Percentiles rank a stretch among this genome's conserved stretches.
Conservation (phyloP, 2,329 filamentous ascomycete genomes). For the Zymoseptoria ardabiliae region DNA sequence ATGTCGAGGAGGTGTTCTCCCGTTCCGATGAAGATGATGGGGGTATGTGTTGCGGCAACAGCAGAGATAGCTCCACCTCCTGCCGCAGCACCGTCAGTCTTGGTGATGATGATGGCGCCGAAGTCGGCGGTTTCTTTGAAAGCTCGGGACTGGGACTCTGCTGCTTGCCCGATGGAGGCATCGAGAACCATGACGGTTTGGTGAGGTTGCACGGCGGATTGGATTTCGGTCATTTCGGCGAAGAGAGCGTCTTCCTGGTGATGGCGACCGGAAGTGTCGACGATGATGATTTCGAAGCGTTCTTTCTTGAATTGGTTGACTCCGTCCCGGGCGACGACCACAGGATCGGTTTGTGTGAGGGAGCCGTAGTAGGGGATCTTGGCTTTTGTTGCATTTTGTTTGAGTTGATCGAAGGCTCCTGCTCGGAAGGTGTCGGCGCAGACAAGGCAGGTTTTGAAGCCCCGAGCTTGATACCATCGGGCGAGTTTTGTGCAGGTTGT, state of each 20-base stretch:
- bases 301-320: constrained; percentile 99
- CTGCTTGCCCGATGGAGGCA: constrained; percentile 91
- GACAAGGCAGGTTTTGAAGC: constrained; percentile 87
- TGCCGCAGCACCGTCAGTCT: constrained; percentile 91
- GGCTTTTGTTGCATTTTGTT: constrained; percentile 97
- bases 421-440: constrained; percentile 98
- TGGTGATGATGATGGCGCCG: constrained; percentile 97
- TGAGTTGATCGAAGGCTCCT: constrained; percentile 95
- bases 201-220: constrained; percentile 79
- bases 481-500: constrained; percentile 97
- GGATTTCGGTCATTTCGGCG: constrained; percentile 96
- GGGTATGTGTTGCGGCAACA: constrained; percentile 90
- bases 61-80: constrained; percentile 97
- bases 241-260: constrained; percentile 92
- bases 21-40: constrained; percentile 96
- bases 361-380: constrained; percentile 99
- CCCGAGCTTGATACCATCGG: constrained; percentile 85
- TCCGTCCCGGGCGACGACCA: constrained; percentile 86
- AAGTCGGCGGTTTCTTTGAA: constrained; percentile 98
- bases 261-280: constrained; percentile 92
- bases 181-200: constrained; percentile 99
- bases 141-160: constrained; percentile 86
- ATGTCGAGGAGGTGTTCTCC: constrained; percentile 96
- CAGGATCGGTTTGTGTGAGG: constrained; percentile 91
- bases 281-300: constrained; percentile 95